Evolutionary conservation across 495 filamentous ascomycete species (phyloP).

Genomic region (Podospora bellae-mahoneyi): DNA sequence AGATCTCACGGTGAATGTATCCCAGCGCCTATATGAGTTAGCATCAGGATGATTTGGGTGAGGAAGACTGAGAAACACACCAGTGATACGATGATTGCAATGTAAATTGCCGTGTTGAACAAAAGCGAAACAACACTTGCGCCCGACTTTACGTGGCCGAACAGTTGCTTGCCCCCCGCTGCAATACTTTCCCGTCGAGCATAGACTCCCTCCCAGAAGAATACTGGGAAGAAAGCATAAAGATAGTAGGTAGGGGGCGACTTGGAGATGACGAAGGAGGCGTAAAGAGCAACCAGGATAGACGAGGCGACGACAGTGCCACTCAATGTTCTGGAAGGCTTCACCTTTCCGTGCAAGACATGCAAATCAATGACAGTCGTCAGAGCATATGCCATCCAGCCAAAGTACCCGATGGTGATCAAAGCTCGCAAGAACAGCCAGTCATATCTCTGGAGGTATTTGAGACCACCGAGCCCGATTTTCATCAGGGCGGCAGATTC

Average conservation of each 20-base stretch:
- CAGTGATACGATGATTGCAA: slow-evolving; percentile 75
- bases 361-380: slow-evolving; percentile 89
- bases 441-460: slow-evolving; percentile 92
- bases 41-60: not conserved
- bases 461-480: slow-evolving; percentile 74
- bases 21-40: slow-evolving; percentile 54
- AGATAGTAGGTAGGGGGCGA: slow-evolving; percentile 86
- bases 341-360: slow-evolving; percentile 70
- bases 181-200: slow-evolving; percentile 67
- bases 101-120: slow-evolving; percentile 61
- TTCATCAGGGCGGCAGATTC: slow-evolving; percentile 72
- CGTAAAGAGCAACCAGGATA: slow-evolving; percentile 68
- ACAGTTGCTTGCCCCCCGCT: slow-evolving; percentile 64
- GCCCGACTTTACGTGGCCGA: slow-evolving; percentile 62
- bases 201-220: slow-evolving; percentile 96
- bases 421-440: slow-evolving; percentile 97
- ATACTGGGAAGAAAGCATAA: slow-evolving; percentile 86
- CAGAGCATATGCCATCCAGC: slow-evolving; percentile 94
- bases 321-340: slow-evolving; percentile 59
- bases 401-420: slow-evolving; percentile 88
- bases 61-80: slow-evolving; percentile 52
- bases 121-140: slow-evolving; percentile 53
- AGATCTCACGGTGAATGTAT: slow-evolving; percentile 87
- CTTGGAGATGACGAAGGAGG: slow-evolving; percentile 72
- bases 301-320: slow-evolving; percentile 71